A percentile compares a stretch with the other conserved stretches of the same genome.
phyloP scores from a whole-genome alignment of 192 early-diverging fungal species.

The Tieghemiomyces parasiticus region DNA sequence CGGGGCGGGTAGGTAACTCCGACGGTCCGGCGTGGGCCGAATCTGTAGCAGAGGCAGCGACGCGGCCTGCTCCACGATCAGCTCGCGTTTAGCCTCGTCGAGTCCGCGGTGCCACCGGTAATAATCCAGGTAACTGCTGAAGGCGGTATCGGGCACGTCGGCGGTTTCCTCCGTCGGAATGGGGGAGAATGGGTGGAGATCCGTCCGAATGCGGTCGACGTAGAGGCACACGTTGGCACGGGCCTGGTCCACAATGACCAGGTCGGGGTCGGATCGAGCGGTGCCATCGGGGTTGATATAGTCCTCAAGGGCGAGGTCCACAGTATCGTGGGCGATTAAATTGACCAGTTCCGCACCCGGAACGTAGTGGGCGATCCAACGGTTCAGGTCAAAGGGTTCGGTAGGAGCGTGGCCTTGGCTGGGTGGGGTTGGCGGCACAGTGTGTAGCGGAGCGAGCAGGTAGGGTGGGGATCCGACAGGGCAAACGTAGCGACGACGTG shows the following conservation, averaged over 20 bases:
- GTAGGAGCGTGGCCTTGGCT: too few species aligned
- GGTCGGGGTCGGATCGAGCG: background rate
- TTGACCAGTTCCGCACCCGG: background rate
- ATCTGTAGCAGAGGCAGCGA: too few species aligned
- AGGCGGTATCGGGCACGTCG: background rate
- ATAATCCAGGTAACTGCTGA: slow-evolving; percentile 1
- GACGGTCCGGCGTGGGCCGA: too few species aligned
- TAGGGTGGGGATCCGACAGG: slow-evolving; percentile 29
- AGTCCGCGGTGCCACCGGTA: background rate
- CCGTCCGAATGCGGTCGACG: background rate
- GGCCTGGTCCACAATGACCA: background rate
- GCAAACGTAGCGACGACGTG: slow-evolving; percentile 32
- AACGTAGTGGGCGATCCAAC: background rate
- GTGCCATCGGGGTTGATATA: background rate
- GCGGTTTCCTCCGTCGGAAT: background rate
- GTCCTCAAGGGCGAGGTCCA: too few species aligned
- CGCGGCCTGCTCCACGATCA: too few species aligned
- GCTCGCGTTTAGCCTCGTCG: too few species aligned
- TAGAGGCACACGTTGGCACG: background rate
- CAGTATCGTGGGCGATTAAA: background rate
- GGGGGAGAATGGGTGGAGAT: background rate
- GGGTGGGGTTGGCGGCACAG: too few species aligned
- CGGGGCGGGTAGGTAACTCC: too few species aligned
- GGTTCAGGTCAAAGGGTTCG: slow-evolving; percentile 4
- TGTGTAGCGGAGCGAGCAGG: slow-evolving; percentile 41